Conservation (phyloP, 140 eudicot species). For the Stevia rebaudiana region DNA sequence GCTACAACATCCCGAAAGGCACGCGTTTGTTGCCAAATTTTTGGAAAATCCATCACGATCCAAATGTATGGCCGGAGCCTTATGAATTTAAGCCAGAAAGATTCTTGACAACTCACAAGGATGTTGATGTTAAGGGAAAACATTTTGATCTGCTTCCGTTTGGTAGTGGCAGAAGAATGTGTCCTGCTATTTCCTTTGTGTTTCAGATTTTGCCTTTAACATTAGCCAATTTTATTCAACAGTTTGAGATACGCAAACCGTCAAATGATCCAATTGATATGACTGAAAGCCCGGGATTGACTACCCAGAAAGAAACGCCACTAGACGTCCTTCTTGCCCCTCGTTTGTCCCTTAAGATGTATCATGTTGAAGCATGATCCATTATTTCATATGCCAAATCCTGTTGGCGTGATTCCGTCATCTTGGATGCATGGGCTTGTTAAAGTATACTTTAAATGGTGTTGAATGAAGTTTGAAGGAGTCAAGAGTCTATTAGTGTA, state of each 20-base stretch:
- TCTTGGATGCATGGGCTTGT: no score
- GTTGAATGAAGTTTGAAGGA: no score
- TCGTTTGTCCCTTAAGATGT: background rate
- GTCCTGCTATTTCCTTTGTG: background rate
- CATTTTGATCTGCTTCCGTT: background rate
- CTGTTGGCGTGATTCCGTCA: no score
- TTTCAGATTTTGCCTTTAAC: background rate
- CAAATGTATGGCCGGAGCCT: background rate
- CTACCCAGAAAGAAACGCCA: background rate
- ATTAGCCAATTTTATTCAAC: background rate
- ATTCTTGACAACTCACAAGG: background rate
- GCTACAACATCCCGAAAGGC: background rate
- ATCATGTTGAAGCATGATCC: no score
- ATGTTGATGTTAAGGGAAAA: background rate
- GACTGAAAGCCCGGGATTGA: background rate
- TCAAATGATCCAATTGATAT: background rate
- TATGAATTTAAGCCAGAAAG: background rate
- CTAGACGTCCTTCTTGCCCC: background rate
- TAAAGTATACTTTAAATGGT: no score
- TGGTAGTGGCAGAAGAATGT: background rate
- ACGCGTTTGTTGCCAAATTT: background rate
- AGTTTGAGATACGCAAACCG: background rate
- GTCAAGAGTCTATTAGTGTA: no score
- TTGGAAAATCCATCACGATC: background rate
- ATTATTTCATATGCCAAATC: no score